Percentiles rank a stretch among this genome's conserved stretches.
Evolutionary conservation across 2,329 filamentous ascomycete genomes (phyloP).

Genomic region (Fusarium aywerte): DNA sequence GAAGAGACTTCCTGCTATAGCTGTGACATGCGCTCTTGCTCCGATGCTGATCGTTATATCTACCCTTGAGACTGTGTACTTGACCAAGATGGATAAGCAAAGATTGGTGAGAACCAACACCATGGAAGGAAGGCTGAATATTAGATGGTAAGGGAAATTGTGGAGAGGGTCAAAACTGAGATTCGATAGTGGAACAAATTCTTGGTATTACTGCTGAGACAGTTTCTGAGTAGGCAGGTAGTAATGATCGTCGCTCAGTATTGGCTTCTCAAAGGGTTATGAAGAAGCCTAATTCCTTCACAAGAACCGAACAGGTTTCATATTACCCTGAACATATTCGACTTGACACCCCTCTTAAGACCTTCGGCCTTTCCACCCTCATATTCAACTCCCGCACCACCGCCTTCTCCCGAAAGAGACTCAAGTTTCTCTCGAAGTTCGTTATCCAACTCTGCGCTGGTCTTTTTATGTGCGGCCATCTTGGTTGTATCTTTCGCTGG

Average conservation of each 20-base stretch:
- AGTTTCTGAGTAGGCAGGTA: too few species aligned
- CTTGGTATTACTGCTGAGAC: too few species aligned
- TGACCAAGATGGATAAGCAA: constrained; percentile 31
- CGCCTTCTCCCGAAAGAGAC: constrained; percentile 74
- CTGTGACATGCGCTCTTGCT: constrained; percentile 37
- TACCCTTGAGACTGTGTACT: constrained; percentile 41
- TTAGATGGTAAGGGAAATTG: background rate
- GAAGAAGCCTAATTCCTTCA: too few species aligned
- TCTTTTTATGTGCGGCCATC: constrained; percentile 55
- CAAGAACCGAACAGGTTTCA: background rate
- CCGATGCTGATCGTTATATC: constrained; percentile 46
- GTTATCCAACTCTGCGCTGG: constrained; percentile 71
- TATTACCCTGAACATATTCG: constrained; percentile 82
- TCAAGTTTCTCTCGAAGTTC: constrained; percentile 74
- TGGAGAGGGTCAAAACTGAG: background rate
- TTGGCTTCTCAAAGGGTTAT: too few species aligned
- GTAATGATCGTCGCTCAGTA: too few species aligned
- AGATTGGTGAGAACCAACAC: constrained; percentile 25
- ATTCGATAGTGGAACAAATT: background rate
- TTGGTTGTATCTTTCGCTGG: background rate
- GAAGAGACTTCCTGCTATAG: constrained; percentile 45
- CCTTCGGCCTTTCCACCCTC: constrained; percentile 77
- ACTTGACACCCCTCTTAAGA: constrained; percentile 78
- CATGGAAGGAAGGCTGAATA: background rate
- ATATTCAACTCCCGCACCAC: constrained; percentile 76